These are phyloP conservation scores for Salix udensis DNA, from an alignment of 345 rosid genomes.

Conservation along the genomic window DNA sequence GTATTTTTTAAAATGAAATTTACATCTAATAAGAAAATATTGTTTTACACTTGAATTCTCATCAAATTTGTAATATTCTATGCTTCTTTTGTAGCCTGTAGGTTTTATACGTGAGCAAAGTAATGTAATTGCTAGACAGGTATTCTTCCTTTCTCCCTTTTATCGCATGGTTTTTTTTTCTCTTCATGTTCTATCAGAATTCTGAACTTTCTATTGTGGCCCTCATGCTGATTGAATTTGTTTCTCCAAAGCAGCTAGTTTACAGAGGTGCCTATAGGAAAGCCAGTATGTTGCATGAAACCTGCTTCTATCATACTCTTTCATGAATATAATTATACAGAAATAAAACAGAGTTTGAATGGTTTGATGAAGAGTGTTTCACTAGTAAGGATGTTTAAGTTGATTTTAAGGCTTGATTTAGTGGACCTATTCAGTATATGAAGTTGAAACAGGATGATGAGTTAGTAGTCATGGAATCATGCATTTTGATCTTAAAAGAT, in stretches of 20 bases:
- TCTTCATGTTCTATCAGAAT: neutral
- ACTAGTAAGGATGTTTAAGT: neutral
- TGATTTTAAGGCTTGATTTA: neutral
- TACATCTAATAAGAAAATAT: neutral
- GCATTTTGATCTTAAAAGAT: neutral
- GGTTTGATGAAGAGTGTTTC: neutral
- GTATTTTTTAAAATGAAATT: neutral
- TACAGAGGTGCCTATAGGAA: neutral
- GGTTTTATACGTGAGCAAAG: constrained; percentile 86
- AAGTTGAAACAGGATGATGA: neutral
- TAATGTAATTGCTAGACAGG: constrained; percentile 79
- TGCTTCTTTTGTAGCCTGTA: constrained; percentile 58
- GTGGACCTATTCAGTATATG: neutral
- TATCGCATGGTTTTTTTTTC: too few species aligned
- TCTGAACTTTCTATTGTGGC: neutral
- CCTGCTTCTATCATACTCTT: neutral
- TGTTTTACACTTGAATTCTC: constrained; percentile 9
- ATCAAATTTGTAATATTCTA: neutral
- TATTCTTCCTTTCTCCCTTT: constrained; percentile 4
- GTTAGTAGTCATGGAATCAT: neutral
- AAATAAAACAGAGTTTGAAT: neutral
- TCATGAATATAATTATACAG: neutral
- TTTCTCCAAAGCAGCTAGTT: neutral
- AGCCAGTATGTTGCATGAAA: neutral
- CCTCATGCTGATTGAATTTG: neutral